Evolutionary conservation across 2,329 filamentous ascomycete species (phyloP), one percentile per base, ranked within the genome.

Genomic region (Tympanopsis confertula): DNA sequence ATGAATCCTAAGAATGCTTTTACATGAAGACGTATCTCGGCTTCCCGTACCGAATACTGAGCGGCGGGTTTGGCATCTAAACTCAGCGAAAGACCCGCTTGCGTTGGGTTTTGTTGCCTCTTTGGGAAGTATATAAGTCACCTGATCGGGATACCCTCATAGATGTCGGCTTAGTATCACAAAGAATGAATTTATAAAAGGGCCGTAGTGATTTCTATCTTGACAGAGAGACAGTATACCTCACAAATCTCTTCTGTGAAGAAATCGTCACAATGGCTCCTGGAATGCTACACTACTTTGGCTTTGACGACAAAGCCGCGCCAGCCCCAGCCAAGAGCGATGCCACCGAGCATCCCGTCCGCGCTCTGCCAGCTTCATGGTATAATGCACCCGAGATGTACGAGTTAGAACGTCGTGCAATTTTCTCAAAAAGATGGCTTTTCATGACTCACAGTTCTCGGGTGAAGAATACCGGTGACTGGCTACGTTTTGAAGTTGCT

Each of bases 401-500:
- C 37, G 50, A 63, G 38, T 53, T 65, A 1, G 62, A 65, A 39
- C 47, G 57, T 5, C 54, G 61, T 12, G 55, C 59, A n/a, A 58
- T 63, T 39, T 65, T 63, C 44, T 64, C 61, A 20, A 48, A 53
- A 32, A 52, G 55, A 41, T 63, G 59, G 59, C 48, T 56, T 19
- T 53, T 61, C 19, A 49, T 62, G 38, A 62, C 62, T 45, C 50
- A 66, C 56, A 49, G 58, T 39, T 55, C 55, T 38, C 58, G 62
- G 41, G 55, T 66, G 36, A 45, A 44, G 35, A 60, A 66, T 39
- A 46, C 57, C 13, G 67, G 66, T 14, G 61, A 68, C 43, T 71
- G 62, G 43, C 58, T 68, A 35, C 59, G 62, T 13, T 68, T 58
- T 39, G 53, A 60, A n/a, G 43, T 66, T 13, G 62, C 64, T 2